Evolutionary conservation across 75 land plant species (phyloP).

Genomic region (Pinus taeda): DNA sequence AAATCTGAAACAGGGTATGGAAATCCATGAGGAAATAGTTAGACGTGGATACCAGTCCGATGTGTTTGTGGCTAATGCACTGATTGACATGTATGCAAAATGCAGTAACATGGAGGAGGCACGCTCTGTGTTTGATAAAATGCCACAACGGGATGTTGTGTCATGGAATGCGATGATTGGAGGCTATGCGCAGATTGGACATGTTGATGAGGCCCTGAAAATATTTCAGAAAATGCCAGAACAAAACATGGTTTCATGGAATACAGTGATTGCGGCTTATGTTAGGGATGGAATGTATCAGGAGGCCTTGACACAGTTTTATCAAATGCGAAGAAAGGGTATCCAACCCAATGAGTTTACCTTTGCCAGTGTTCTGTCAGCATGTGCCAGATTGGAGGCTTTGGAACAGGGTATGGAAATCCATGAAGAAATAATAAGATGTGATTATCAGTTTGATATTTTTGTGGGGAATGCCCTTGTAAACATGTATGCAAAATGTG

Average conservation of each 20-base stretch:
- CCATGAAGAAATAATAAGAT: constrained; percentile 4
- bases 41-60: neutral
- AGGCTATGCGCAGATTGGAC: constrained; percentile 35
- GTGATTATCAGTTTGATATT: constrained; percentile 16
- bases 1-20: neutral
- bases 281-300: constrained; percentile 10
- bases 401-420: constrained; percentile 10
- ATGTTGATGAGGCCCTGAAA: constrained; percentile 15
- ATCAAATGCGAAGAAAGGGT: constrained; percentile 7
- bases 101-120: neutral
- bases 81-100: neutral
- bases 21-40: neutral
- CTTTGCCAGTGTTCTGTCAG: constrained; percentile 7
- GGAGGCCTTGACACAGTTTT: constrained; percentile 17
- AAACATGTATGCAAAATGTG: constrained; percentile 36
- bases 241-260: constrained; percentile 17
- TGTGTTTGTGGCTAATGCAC: neutral
- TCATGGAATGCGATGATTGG: constrained; percentile 7
- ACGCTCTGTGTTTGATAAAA: neutral
- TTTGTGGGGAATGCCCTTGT: constrained; percentile 26
- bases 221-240: constrained; percentile 20
- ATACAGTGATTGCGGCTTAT: constrained; percentile 27
- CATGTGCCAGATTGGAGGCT: constrained; percentile 9
- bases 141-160: neutral
- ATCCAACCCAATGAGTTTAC: constrained; percentile 10